Conservation (phyloP, 2,329 filamentous ascomycete genomes). For the Neofusicoccum parvum region DNA sequence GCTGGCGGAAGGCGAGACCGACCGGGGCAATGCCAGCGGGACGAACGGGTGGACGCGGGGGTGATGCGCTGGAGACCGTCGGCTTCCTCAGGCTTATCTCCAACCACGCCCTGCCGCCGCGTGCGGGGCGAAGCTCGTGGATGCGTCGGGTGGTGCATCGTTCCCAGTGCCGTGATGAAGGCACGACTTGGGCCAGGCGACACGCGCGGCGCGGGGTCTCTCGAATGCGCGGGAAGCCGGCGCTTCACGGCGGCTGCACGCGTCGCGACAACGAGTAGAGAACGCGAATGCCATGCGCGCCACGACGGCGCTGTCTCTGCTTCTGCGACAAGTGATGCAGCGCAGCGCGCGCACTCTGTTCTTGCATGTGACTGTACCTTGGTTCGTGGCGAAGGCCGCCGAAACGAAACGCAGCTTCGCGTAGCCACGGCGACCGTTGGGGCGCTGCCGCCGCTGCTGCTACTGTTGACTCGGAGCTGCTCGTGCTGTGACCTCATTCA, state of each 20-base stretch:
- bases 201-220: neutral
- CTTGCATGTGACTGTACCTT: neutral
- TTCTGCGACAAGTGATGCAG: neutral
- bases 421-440: neutral
- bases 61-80: neutral
- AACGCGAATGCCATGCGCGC: constrained; percentile 6
- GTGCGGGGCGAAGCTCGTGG: neutral
- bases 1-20: constrained; percentile 36
- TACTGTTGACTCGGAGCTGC: constrained; percentile 2
- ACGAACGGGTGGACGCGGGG: constrained; percentile 27
- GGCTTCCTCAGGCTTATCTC: neutral
- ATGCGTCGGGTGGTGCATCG: neutral
- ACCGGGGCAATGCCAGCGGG: constrained; percentile 35
- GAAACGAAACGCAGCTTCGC: neutral
- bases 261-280: neutral
- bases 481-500: constrained; percentile 15
- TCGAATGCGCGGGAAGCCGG: neutral
- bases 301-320: neutral
- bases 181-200: neutral
- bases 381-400: neutral
- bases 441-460: neutral
- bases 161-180: neutral
- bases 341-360: neutral
- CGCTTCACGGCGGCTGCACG: neutral
- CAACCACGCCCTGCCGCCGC: neutral